phyloP scores from a whole-genome alignment of 139 green algal species.

The Coelastrella sp. region DNA sequence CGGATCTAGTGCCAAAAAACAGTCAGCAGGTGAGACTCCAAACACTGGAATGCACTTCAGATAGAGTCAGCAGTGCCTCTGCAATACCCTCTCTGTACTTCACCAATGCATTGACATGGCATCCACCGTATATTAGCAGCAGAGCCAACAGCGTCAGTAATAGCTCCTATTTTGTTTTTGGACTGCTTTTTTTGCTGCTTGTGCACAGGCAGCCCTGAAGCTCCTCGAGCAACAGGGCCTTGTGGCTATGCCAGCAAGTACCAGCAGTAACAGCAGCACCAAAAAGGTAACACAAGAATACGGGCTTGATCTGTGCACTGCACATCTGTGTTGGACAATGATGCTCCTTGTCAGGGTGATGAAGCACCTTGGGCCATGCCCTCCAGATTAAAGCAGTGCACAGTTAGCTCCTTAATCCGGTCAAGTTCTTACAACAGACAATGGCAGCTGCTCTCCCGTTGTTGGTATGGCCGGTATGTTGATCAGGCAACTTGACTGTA shows the following conservation, averaged over 20 bases:
- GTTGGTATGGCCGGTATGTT: too few species aligned
- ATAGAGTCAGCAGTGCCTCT: not conserved
- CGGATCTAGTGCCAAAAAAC: conserved; percentile 40
- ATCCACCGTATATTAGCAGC: not conserved
- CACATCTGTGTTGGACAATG: too few species aligned
- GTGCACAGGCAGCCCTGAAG: conserved; percentile 38
- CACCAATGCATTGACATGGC: not conserved
- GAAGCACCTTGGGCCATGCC: too few species aligned
- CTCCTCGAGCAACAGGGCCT: conserved; percentile 29
- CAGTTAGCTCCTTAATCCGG: too few species aligned
- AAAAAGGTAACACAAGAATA: conserved; percentile 1
- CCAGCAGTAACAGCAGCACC: not conserved
- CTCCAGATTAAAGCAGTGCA: too few species aligned
- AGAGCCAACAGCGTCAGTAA: too few species aligned
- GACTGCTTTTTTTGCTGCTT: not conserved
- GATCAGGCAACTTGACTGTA: too few species aligned
- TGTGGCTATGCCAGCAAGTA: conserved; percentile 27
- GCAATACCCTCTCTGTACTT: not conserved
- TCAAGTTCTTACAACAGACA: too few species aligned
- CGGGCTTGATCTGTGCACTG: too few species aligned
- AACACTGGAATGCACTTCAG: not conserved
- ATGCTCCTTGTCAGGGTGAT: too few species aligned
- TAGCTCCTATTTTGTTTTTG: too few species aligned
- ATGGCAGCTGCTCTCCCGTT: too few species aligned
- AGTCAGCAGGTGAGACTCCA: conserved; percentile 12